Conservation (phyloP, 768 basidiomycete genomes). For the Termitomyces heimii region DNA sequence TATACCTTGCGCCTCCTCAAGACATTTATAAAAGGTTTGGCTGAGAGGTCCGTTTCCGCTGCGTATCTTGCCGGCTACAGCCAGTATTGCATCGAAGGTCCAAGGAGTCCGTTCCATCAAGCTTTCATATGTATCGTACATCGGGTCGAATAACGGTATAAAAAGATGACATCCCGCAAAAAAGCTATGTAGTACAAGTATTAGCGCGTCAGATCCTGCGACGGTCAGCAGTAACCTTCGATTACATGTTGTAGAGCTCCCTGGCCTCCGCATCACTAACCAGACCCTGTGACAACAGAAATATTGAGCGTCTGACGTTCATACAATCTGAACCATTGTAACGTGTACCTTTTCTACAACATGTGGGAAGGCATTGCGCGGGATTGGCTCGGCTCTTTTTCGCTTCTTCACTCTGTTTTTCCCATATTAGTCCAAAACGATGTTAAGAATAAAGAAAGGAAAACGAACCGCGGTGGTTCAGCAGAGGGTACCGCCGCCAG, state of each 20-base stretch:
- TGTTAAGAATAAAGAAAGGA: conserved; percentile 2
- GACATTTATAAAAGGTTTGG: conserved; percentile 82
- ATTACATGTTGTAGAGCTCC: conserved; percentile 88
- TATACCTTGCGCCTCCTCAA: conserved; percentile 95
- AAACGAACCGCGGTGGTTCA: conserved; percentile 50
- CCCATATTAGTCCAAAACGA: conserved; percentile 3
- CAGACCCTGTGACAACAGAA: conserved; percentile 50
- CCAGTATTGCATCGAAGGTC: conserved; percentile 92
- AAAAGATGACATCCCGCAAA: conserved; percentile 96
- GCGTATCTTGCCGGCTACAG: conserved; percentile 88
- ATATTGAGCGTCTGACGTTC: neutral
- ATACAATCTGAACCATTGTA: neutral
- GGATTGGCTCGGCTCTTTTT: conserved; percentile 77
- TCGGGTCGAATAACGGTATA: conserved; percentile 91
- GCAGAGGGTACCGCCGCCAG: conserved; percentile 77
- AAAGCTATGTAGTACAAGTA: conserved; percentile 54
- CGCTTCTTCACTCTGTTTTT: conserved; percentile 70
- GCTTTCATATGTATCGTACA: conserved; percentile 90
- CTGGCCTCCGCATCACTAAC: conserved; percentile 83
- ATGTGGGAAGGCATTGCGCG: conserved; percentile 82
- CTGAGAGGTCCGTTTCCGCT: conserved; percentile 84
- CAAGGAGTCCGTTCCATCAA: conserved; percentile 91
- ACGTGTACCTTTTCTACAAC: conserved; percentile 74
- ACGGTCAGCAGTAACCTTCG: conserved; percentile 22
- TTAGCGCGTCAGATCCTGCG: conserved; percentile 28